Evolutionary conservation across 2,329 filamentous ascomycete species (phyloP).

Genomic region (Xylaria sp.): DNA sequence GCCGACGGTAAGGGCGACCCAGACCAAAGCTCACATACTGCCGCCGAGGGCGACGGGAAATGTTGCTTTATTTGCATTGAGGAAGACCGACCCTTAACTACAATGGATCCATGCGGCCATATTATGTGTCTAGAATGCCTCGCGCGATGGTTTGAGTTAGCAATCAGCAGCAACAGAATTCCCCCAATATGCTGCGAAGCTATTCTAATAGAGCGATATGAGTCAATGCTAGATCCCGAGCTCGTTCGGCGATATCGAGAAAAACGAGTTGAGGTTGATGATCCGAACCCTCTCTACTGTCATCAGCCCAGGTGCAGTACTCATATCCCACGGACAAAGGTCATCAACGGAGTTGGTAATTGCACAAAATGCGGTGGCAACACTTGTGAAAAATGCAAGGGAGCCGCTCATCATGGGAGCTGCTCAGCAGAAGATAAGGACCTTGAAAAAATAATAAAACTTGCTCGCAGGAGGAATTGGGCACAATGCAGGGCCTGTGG

Average conservation of each 20-base stretch:
- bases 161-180: background rate
- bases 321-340: background rate
- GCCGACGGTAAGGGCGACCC: too few species aligned
- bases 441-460: background rate
- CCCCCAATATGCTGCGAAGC: background rate
- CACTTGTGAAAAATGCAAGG: conserved; percentile 7
- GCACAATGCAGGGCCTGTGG: background rate
- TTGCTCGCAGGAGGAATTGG: background rate
- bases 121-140: too few species aligned
- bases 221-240: background rate
- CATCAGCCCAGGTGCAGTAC: background rate
- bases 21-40: too few species aligned
- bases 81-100: too few species aligned
- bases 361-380: background rate
- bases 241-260: background rate
- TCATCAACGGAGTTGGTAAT: background rate
- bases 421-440: background rate
- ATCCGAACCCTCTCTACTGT: background rate
- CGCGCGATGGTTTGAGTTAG: background rate
- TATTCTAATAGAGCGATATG: background rate
- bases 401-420: background rate
- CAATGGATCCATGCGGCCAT: too few species aligned
- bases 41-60: too few species aligned
- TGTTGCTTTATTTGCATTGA: too few species aligned
- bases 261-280: background rate